A percentile compares a stretch with the other conserved stretches of the same genome.
Conservation (phyloP, 306 rosid species). For the Arachis hypogaea region DNA sequence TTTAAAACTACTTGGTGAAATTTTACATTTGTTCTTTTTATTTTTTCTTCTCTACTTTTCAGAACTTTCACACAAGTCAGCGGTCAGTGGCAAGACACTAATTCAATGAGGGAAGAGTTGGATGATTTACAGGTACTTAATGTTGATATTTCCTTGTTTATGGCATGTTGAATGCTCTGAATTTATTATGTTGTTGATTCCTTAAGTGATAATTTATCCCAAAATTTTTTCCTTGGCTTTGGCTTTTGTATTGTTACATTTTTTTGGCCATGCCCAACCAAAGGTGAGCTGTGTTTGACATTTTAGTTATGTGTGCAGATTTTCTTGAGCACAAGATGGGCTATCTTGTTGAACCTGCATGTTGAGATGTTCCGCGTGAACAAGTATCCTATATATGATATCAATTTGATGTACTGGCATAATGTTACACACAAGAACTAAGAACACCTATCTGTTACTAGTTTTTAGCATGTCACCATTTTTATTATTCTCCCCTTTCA, state of each 20-base stretch:
- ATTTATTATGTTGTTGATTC: conserved; percentile 31
- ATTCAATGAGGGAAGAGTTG: conserved; percentile 97
- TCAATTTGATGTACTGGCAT: neutral
- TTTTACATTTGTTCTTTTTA: conserved; percentile 3
- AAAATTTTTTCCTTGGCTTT: neutral
- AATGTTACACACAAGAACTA: too few relatives aligned
- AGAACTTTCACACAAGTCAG: conserved; percentile 99
- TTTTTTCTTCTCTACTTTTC: conserved; percentile 32
- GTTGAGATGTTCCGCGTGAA: conserved; percentile 99
- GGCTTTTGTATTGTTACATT: neutral
- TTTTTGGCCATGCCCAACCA: conserved; percentile 13
- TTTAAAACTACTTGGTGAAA: too few relatives aligned
- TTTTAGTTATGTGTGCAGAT: conserved; percentile 60
- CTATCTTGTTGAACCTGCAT: conserved; percentile 92
- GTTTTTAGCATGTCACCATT: conserved; percentile 46
- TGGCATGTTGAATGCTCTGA: conserved; percentile 22
- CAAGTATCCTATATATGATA: conserved; percentile 76
- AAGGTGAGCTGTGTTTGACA: conserved; percentile 22
- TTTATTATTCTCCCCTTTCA: too few relatives aligned
- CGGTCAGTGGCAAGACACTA: conserved; percentile 97
- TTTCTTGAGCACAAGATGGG: conserved; percentile 98
- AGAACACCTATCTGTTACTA: too few relatives aligned
- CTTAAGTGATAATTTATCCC: neutral
- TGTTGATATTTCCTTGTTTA: conserved; percentile 30
- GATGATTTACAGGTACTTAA: conserved; percentile 85